phyloP scores from a whole-genome alignment of 768 basidiomycete genomes.

The Lactarius quietus region DNA sequence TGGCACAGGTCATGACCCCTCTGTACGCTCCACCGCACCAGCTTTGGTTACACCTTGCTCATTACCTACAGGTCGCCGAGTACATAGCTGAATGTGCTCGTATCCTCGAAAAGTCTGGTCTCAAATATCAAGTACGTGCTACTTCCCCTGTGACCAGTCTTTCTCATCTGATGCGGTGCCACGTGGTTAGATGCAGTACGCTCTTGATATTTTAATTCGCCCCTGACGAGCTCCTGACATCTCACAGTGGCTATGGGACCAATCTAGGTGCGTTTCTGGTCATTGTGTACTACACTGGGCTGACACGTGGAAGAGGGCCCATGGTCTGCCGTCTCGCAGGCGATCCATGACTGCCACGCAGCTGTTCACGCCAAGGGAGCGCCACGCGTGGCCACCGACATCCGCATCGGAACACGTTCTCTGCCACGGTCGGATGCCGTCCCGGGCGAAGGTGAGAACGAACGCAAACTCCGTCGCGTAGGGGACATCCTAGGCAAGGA shows the following conservation, averaged over 20 bases:
- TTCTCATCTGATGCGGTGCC: not conserved
- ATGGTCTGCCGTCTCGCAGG: conserved; percentile 78
- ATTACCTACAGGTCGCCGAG: conserved; percentile 55
- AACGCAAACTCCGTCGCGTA: conserved; percentile 75
- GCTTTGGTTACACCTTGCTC: not conserved
- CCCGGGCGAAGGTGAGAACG: conserved; percentile 67
- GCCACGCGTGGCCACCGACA: conserved; percentile 82
- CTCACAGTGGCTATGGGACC: conserved; percentile 80
- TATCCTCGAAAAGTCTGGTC: conserved; percentile 76
- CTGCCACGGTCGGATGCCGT: conserved; percentile 35
- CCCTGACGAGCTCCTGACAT: not conserved
- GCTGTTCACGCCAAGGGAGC: conserved; percentile 78
- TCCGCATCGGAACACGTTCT: conserved; percentile 88
- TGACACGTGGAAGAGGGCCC: conserved; percentile 56
- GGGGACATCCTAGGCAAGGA: conserved; percentile 63
- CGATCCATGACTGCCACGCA: conserved; percentile 87
- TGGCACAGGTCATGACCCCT: conserved; percentile 62
- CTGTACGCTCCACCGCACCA: conserved; percentile 44
- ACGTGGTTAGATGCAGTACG: conserved; percentile 62
- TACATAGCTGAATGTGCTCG: conserved; percentile 80
- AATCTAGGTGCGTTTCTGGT: conserved; percentile 57
- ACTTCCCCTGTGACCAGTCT: not conserved
- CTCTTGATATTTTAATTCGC: conserved; percentile 7
- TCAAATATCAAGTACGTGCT: conserved; percentile 70
- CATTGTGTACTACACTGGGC: not conserved